Conservation (phyloP, 2,329 filamentous ascomycete species). For the Lithohypha guttulata region DNA sequence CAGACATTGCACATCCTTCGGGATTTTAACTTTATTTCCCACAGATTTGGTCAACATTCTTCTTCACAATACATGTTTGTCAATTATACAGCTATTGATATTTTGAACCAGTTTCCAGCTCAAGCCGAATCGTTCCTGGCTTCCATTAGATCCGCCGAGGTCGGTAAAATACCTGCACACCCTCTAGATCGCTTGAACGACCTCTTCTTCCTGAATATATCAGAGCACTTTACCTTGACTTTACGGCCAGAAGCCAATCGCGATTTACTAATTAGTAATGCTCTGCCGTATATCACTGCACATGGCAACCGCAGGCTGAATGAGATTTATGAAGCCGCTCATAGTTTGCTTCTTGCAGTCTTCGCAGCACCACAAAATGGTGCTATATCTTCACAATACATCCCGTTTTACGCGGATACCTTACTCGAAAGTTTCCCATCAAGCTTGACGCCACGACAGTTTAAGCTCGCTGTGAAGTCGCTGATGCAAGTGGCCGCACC, state of each 20-base stretch:
- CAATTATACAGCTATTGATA: constrained; percentile 71
- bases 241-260: constrained; percentile 59
- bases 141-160: constrained; percentile 47
- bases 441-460: constrained; percentile 72
- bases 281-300: constrained; percentile 61
- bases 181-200: constrained; percentile 64
- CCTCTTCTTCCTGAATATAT: constrained; percentile 76
- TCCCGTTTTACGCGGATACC: constrained; percentile 74
- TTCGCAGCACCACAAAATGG: constrained; percentile 71
- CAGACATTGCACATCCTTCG: constrained; percentile 64
- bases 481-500: constrained; percentile 72
- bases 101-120: constrained; percentile 59
- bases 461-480: constrained; percentile 78
- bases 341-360: constrained; percentile 69
- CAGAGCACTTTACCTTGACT: constrained; percentile 68
- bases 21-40: constrained; percentile 72
- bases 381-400: constrained; percentile 55
- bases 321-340: constrained; percentile 77
- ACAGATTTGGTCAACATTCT: constrained; percentile 57
- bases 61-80: constrained; percentile 82
- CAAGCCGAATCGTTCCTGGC: constrained; percentile 57
- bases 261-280: constrained; percentile 60
- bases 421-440: constrained; percentile 69
- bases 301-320: constrained; percentile 47
- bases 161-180: constrained; percentile 49